Evolutionary conservation across 2,329 filamentous ascomycete genomes (phyloP).

Genomic region (Metarhizium anisopliae): DNA sequence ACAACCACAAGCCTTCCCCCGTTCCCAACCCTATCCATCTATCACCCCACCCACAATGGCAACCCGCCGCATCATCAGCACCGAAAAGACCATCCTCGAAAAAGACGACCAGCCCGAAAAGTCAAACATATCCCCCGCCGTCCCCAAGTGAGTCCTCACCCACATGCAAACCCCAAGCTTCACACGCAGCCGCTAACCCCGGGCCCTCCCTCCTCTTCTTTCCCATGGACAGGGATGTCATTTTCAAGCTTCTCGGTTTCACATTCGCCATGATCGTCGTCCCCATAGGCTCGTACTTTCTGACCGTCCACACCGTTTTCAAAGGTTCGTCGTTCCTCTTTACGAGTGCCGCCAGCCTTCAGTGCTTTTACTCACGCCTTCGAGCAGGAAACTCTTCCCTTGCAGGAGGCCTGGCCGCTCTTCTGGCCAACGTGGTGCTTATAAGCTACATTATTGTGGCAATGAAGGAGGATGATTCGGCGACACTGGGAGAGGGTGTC

Average conservation of each 20-base stretch:
- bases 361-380: not conserved
- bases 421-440: slow-evolving; percentile 86
- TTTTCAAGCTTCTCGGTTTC: slow-evolving; percentile 82
- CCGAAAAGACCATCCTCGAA: slow-evolving; percentile 58
- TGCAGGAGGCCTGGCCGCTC: slow-evolving; percentile 74
- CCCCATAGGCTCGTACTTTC: slow-evolving; percentile 84
- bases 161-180: slow-evolving; percentile 18
- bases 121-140: slow-evolving; percentile 72
- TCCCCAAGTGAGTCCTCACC: slow-evolving; percentile 53
- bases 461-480: slow-evolving; percentile 69
- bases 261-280: slow-evolving; percentile 83
- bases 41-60: slow-evolving; percentile 44
- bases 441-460: slow-evolving; percentile 87
- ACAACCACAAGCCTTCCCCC: too few species aligned
- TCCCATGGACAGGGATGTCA: slow-evolving; percentile 56
- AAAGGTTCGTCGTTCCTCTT: slow-evolving; percentile 44
- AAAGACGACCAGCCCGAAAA: slow-evolving; percentile 47
- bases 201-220: too few species aligned
- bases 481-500: slow-evolving; percentile 32
- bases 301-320: slow-evolving; percentile 69
- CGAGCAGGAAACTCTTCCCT: slow-evolving; percentile 79
- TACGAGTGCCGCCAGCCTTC: not conserved
- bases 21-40: not conserved
- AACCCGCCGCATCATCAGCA: slow-evolving; percentile 54
- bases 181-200: not conserved